Conservation (phyloP, 2,329 filamentous ascomycete genomes). For the Phyllosticta citriasiana region DNA sequence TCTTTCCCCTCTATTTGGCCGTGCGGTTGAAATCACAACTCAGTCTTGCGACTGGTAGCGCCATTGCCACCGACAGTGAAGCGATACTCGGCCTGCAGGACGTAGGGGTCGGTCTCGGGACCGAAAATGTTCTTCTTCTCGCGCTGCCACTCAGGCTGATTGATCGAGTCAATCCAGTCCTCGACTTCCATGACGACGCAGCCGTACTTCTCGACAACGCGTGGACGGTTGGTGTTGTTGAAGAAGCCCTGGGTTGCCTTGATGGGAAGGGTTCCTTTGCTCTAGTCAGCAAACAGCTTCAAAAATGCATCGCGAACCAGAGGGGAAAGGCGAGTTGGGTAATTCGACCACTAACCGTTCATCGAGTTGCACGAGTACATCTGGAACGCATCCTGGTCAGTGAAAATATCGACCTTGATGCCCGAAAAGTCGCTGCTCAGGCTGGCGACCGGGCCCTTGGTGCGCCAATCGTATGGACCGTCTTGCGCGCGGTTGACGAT, state of each 20-base stretch:
- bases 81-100: conserved; percentile 34
- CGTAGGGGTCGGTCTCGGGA: conserved; percentile 33
- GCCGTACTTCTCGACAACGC: conserved; percentile 63
- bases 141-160: conserved; percentile 79
- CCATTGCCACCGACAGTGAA: conserved; percentile 18
- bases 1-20: not conserved
- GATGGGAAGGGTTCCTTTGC: conserved; percentile 45
- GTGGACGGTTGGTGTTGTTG: conserved; percentile 44
- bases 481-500: conserved; percentile 52
- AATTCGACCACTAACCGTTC: conserved; percentile 44
- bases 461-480: conserved; percentile 54
- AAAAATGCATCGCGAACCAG: not conserved
- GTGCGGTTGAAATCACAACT: not conserved
- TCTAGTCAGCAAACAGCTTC: not conserved
- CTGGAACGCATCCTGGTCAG: conserved; percentile 80
- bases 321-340: not conserved
- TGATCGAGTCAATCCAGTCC: conserved; percentile 91
- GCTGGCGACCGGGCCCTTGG: conserved; percentile 48
- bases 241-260: conserved; percentile 61
- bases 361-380: conserved; percentile 74
- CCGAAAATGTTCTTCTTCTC: conserved; percentile 41
- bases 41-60: not conserved
- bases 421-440: conserved; percentile 68
- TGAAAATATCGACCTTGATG: conserved; percentile 71
- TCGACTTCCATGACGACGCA: conserved; percentile 87